Conservation (phyloP, 1,284 basidiomycete genomes). For the Lignosus rhinocerotis region DNA sequence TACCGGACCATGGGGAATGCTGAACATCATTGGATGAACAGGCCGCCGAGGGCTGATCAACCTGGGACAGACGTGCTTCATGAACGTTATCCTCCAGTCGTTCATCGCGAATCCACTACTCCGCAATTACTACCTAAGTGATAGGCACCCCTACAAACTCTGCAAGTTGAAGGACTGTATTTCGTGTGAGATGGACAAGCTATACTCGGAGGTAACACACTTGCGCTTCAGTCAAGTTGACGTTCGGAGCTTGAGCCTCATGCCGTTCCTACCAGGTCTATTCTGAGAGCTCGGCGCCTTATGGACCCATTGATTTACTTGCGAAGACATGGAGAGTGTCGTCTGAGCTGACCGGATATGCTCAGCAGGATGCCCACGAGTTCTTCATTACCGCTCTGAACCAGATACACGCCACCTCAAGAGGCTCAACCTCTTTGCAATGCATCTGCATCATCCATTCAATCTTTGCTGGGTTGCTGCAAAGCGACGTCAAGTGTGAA, state of each 20-base stretch:
- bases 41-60: conserved; percentile 88
- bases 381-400: conserved; percentile 84
- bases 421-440: conserved; percentile 67
- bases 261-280: conserved; percentile 56
- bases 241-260: conserved; percentile 4
- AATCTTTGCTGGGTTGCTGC: conserved; percentile 85
- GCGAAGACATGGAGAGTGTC: conserved; percentile 87
- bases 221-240: not conserved
- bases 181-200: conserved; percentile 93
- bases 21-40: conserved; percentile 28
- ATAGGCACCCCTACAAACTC: conserved; percentile 74
- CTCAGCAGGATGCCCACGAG: conserved; percentile 95
- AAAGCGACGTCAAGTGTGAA: conserved; percentile 89
- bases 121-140: conserved; percentile 87
- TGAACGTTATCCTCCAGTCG: conserved; percentile 92
- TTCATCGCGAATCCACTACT: conserved; percentile 92
- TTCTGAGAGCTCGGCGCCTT: conserved; percentile 66
- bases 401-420: conserved; percentile 80
- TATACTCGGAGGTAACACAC: conserved; percentile 76
- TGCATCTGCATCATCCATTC: conserved; percentile 94
- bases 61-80: conserved; percentile 93
- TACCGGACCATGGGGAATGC: not conserved
- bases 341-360: conserved; percentile 83
- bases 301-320: conserved; percentile 85
- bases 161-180: conserved; percentile 81